These are phyloP conservation scores for Sporopachydermia cereana DNA, from an alignment of 1,139 yeast species.

Conservation along the genomic window DNA sequence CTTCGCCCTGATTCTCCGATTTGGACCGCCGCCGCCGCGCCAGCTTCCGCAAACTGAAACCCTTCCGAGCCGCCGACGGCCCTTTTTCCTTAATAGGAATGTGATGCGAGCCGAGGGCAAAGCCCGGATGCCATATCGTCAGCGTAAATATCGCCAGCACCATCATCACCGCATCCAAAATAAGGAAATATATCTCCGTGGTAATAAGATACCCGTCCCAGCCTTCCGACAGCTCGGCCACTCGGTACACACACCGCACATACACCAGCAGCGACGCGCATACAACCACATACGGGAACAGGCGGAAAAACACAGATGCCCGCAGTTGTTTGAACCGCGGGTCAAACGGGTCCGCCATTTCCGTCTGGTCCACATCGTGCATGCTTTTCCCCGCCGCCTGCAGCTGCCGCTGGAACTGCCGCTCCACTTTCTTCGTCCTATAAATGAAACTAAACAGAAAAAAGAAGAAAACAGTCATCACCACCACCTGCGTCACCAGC, in stretches of 20 bases:
- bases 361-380: slow-evolving; percentile 8
- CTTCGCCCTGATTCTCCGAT: no score
- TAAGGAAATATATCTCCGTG: slow-evolving; percentile 64
- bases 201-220: slow-evolving; percentile 59
- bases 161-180: slow-evolving; percentile 69
- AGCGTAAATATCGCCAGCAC: slow-evolving; percentile 32
- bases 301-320: slow-evolving; percentile 26
- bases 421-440: slow-evolving; percentile 30
- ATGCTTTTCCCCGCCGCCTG: not conserved
- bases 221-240: slow-evolving; percentile 69
- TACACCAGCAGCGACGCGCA: slow-evolving; percentile 46
- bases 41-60: no score
- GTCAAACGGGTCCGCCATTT: slow-evolving; percentile 19
- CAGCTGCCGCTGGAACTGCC: not conserved
- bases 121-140: slow-evolving; percentile 54
- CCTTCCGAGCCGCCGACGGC: no score
- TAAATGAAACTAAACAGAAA: slow-evolving; percentile 45
- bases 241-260: slow-evolving; percentile 70
- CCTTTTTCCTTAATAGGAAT: slow-evolving; percentile 5
- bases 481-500: slow-evolving; percentile 61
- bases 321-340: slow-evolving; percentile 17
- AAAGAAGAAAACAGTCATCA: slow-evolving; percentile 52
- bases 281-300: slow-evolving; percentile 41
- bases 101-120: slow-evolving; percentile 34
- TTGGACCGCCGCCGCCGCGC: no score